phyloP scores from a whole-genome alignment of 2,329 filamentous ascomycete genomes.

The Fusarium guadeloupense region DNA sequence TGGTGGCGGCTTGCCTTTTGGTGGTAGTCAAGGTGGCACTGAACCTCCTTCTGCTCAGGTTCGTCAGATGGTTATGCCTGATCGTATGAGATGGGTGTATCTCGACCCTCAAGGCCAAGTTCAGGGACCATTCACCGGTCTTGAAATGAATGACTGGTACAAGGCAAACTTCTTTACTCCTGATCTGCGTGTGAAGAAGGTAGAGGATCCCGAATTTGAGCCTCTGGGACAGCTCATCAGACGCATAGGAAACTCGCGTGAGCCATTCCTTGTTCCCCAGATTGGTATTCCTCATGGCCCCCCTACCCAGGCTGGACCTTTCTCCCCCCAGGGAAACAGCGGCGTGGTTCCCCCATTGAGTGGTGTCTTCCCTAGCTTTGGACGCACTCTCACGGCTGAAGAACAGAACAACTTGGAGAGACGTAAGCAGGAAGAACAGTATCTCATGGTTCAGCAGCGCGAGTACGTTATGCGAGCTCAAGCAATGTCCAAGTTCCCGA shows the following conservation, averaged over 20 bases:
- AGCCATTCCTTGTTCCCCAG: constrained; percentile 96
- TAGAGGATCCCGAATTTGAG: constrained; percentile 94
- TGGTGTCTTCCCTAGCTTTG: constrained; percentile 93
- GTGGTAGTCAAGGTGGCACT: constrained; percentile 48
- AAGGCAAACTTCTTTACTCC: constrained; percentile 98
- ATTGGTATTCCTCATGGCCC: constrained; percentile 93
- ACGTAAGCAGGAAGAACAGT: constrained; percentile 97
- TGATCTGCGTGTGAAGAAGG: constrained; percentile 92
- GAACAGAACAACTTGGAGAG: constrained; percentile 98
- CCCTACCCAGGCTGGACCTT: constrained; percentile 62
- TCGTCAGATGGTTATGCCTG: constrained; percentile 98
- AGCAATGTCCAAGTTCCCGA: constrained; percentile 76
- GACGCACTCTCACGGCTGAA: constrained; percentile 93
- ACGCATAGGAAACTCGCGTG: constrained; percentile 94
- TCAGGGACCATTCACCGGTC: constrained; percentile 92
- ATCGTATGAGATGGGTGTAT: constrained; percentile 98
- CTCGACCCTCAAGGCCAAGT: constrained; percentile 91
- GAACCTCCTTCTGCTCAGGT: constrained; percentile 73
- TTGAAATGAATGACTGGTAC: constrained; percentile 99
- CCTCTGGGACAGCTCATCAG: constrained; percentile 93
- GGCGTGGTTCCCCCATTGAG: constrained; percentile 88
- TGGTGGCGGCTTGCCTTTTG: constrained; percentile 48
- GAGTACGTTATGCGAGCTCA: constrained; percentile 92
- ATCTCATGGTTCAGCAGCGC: constrained; percentile 93
- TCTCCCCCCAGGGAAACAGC: constrained; percentile 61